Evolutionary conservation across 106 monocot species (phyloP), one percentile per base, ranked within the genome.

Genomic region (Dioscorea alata): DNA sequence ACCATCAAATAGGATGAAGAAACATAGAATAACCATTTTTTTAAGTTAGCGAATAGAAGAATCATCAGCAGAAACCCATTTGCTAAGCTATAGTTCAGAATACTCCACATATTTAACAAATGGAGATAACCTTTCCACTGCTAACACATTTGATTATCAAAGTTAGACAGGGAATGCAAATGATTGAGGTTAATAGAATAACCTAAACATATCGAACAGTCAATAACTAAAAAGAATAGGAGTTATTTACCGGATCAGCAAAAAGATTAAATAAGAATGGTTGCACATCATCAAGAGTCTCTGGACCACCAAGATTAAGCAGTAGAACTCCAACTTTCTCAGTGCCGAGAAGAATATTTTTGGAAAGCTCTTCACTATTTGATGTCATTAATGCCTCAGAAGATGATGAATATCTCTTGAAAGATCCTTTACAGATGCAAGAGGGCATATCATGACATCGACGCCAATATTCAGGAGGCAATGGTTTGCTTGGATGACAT

Each of bases 191-290:
- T 42, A 42, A 42, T 42, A 8, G 10, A 10, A 6, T 8, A 48
- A 60, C 9, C 8, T 4, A 0, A 49, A 60, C 7, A 19, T 54
- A 64, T 53, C 31, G 13, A n/a, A 12, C 18, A 53, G 34, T 10
- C 4, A 48, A 23, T 58, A 13, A 57, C 18, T 48, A 15, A 23
- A 35, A 48, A 14, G 25, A 48, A 61, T 14, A 58, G 15, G 56
- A 61, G 10, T 60, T 32, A 15, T 57, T 85, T 92, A 97, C 97
- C 68, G 97, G 97, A 50, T 97, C 97, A 8, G 97, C 78, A 71
- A 97, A 97, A 49, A 97, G 92, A 79, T 97, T 97, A 65, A 92
- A 97, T 61, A 97, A 74, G 79, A 97, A 97, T 49, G 97, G 97
- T 56, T 97, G 97, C 76, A 97, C 97, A 74, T 92, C 97, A 12